These are phyloP conservation scores for Diaporthe nobilis DNA, from an alignment of 2,329 filamentous ascomycete genomes.

Conservation along the genomic window DNA sequence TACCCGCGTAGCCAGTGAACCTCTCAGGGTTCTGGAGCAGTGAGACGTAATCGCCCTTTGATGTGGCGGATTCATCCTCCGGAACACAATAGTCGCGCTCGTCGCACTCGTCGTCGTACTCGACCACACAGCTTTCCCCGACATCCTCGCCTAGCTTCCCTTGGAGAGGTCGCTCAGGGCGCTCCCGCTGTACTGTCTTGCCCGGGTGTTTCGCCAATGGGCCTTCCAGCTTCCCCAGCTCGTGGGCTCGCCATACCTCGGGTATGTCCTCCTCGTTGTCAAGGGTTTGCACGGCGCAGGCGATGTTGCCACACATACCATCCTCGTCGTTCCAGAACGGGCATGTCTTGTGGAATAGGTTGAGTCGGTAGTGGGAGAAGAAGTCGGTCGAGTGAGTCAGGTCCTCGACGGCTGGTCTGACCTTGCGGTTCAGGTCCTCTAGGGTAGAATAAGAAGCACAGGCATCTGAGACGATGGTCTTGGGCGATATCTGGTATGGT, in stretches of 20 bases:
- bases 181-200: conserved; percentile 78
- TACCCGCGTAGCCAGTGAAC: conserved; percentile 93
- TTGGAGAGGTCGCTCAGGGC: conserved; percentile 80
- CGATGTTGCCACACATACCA: conserved; percentile 96
- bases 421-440: conserved; percentile 82
- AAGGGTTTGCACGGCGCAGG: conserved; percentile 93
- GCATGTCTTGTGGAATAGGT: conserved; percentile 93
- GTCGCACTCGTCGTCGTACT: conserved; percentile 98
- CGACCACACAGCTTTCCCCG: conserved; percentile 95
- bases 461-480: conserved; percentile 91
- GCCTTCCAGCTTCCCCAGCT: conserved; percentile 92
- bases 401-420: conserved; percentile 83
- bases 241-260: conserved; percentile 89
- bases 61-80: conserved; percentile 88
- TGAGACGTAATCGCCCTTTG: conserved; percentile 96
- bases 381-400: conserved; percentile 93
- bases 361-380: conserved; percentile 97
- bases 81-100: conserved; percentile 97
- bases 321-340: conserved; percentile 96
- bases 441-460: conserved; percentile 95
- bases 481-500: conserved; percentile 81
- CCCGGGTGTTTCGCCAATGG: conserved; percentile 92
- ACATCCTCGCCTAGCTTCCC: conserved; percentile 88
- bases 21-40: conserved; percentile 93
- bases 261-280: conserved; percentile 97